A percentile compares a stretch with the other conserved stretches of the same genome.
Conservation (phyloP, 768 basidiomycete genomes). For the Hebeloma cylindrosporum region DNA sequence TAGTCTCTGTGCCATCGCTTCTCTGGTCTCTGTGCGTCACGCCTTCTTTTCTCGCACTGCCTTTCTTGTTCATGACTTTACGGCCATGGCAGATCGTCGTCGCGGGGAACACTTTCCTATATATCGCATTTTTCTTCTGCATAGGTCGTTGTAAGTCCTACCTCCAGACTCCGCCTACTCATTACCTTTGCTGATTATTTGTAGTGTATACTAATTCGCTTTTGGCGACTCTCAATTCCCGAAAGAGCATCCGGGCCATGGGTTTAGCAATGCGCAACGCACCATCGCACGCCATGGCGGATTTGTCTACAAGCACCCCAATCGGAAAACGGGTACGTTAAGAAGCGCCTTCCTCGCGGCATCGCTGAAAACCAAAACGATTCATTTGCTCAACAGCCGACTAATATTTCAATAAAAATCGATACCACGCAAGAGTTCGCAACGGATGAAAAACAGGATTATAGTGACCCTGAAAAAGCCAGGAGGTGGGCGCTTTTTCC, state of each 20-base stretch:
- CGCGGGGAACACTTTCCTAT: constrained; percentile 50
- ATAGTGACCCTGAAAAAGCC: too few species aligned
- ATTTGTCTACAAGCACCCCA: too few species aligned
- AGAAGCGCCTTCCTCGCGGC: too few species aligned
- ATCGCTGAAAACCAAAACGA: not conserved
- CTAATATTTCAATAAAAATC: constrained; percentile 55
- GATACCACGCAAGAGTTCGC: constrained; percentile 32
- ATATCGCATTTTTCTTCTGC: constrained; percentile 60
- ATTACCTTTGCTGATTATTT: not conserved
- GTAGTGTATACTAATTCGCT: constrained; percentile 61
- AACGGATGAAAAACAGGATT: not conserved
- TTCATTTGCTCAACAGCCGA: constrained; percentile 33
- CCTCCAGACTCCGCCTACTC: not conserved
- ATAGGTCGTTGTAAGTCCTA: constrained; percentile 55
- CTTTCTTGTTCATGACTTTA: constrained; percentile 1
- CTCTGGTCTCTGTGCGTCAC: constrained; percentile 47
- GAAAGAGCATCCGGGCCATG: constrained; percentile 51
- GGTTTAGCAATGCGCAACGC: too few species aligned
- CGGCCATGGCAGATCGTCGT: constrained; percentile 51
- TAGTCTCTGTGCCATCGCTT: constrained; percentile 55
- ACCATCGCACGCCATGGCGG: too few species aligned
- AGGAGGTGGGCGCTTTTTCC: too few species aligned
- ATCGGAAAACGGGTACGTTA: too few species aligned
- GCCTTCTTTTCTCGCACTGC: constrained; percentile 3
- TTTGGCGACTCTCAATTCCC: constrained; percentile 58